Evolutionary conservation across 2,329 filamentous ascomycete genomes (phyloP), one percentile per base, ranked within the genome.

Genomic region (Daldinia sp.): DNA sequence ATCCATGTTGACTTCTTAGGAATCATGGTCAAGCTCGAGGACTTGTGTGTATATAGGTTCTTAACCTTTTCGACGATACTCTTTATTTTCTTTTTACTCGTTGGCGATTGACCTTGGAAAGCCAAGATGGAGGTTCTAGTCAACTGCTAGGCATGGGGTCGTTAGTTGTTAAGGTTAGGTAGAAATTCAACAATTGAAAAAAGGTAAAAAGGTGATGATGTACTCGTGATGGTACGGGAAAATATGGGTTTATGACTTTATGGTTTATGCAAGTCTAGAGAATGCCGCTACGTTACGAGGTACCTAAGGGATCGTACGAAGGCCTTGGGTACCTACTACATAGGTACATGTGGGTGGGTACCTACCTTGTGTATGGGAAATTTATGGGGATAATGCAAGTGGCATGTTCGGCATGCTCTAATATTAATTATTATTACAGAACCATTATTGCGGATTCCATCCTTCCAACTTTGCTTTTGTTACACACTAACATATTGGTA

Each of bases 1-100:
- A 58, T 72, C 70, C 69, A 70, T 71, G 47, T 64, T 65, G 60
- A 58, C 54, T 61, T 64, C 58, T 55, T 63, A 66, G 61, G 37
- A 63, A 64, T 64, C 65, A 67, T 67, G 47, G 41, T 64, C 62
- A 60, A 27, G 51, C 53, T 65, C 29, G 35, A 35, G 23, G 17
- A 39, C 37, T 11, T 45, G 7, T 32, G 41, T 35, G n/a, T 15
- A 7, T 21, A 15, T 47, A 15, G 23, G 8, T 47, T 51, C 6
- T 47, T 48, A 5, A 23, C 32, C 11, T 2, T 49, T n/a, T 30
- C 23, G 35, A 30, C 23, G 35, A 15, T 41, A 11, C 27, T 9
- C 32, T 10, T n/a, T 15, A 5, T 13, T 25, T 35, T 45, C 23
- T 34, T 19, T 53, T 21, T 21, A 4, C 19, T 27, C 37, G 7